Conservation (phyloP, 345 rosid genomes). For the Syzygium aqueum region DNA sequence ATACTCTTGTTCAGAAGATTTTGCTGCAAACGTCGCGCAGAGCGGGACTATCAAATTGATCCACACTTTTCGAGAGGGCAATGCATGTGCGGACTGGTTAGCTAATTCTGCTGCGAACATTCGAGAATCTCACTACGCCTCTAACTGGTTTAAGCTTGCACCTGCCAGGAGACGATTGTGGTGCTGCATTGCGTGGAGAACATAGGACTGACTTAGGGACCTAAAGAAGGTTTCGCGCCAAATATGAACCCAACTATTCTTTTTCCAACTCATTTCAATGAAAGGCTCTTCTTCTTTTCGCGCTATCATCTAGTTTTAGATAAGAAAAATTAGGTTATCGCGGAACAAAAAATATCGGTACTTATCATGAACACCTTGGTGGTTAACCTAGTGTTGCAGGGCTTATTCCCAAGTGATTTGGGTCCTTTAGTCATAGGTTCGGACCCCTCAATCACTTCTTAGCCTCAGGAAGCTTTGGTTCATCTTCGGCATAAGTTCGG, state of each 20-base stretch:
- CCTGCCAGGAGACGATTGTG: neutral
- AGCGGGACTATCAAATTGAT: too few relatives aligned
- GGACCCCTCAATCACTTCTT: fast-evolving
- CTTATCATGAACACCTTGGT: neutral
- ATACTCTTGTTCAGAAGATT: too few relatives aligned
- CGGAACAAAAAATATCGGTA: neutral
- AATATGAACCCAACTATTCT: neutral
- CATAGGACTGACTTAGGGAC: neutral
- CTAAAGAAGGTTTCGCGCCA: neutral
- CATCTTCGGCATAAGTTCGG: fast-evolving
- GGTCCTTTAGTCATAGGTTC: neutral
- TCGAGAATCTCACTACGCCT: neutral
- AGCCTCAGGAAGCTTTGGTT: neutral
- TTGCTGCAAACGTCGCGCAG: too few relatives aligned
- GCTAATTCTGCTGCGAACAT: too few relatives aligned
- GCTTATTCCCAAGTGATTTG: neutral
- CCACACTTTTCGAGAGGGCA: too few relatives aligned
- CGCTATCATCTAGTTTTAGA: neutral
- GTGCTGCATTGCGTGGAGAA: neutral
- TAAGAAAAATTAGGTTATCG: neutral
- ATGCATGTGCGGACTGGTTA: too few relatives aligned
- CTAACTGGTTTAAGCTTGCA: neutral
- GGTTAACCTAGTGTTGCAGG: neutral
- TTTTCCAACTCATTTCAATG: neutral
- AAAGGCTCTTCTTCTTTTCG: neutral